A percentile compares a stretch with the other conserved stretches of the same genome.
Evolutionary conservation across 2,329 filamentous ascomycete genomes (phyloP).

Genomic region (Aphanoascus verrucosus): DNA sequence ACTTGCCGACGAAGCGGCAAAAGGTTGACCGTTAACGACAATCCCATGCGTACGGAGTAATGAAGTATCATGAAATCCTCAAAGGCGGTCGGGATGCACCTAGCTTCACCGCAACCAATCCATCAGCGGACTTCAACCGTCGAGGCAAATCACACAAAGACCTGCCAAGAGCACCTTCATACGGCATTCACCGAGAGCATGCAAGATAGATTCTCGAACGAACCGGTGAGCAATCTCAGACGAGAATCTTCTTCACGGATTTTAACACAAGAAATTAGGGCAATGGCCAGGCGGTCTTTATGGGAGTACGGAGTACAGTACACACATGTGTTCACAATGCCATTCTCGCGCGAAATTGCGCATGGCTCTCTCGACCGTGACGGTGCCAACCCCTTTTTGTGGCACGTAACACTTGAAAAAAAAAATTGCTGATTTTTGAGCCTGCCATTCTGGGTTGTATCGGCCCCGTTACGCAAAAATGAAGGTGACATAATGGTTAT

Average conservation of each 20-base stretch:
- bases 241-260: too few relatives aligned
- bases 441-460: neutral
- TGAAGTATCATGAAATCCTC: neutral
- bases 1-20: neutral
- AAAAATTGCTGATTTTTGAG: neutral
- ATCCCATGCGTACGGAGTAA: too few relatives aligned
- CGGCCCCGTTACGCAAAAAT: conserved; percentile 1
- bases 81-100: neutral
- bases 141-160: neutral
- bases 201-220: neutral
- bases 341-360: conserved; percentile 1
- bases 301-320: neutral
- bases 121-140: neutral
- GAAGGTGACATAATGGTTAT: conserved; percentile 5
- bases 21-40: neutral
- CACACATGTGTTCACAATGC: neutral
- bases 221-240: neutral
- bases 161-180: neutral
- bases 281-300: neutral
- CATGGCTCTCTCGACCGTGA: neutral
- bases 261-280: neutral
- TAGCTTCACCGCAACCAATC: neutral
- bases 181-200: neutral
- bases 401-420: neutral
- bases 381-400: neutral